Evolutionary conservation across 2,329 filamentous ascomycete genomes (phyloP).

Genomic region (Phaeomoniella chlamydospora): DNA sequence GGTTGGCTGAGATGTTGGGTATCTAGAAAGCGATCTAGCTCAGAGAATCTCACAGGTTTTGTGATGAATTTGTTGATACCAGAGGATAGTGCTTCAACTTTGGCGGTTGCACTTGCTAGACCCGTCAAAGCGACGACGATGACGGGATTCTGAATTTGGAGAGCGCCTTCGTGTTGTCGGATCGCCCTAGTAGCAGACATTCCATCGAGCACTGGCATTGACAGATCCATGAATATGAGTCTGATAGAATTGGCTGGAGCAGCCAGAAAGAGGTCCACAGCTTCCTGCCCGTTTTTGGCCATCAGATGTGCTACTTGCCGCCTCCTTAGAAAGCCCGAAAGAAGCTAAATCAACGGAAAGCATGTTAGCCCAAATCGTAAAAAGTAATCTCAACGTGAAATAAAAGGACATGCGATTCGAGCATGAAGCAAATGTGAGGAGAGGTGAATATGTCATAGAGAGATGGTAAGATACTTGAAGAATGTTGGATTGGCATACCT

Average conservation of each 20-base stretch:
- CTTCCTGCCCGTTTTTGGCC: not conserved
- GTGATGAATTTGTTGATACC: conserved; percentile 19
- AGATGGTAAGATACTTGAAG: not conserved
- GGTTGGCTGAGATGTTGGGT: too few species aligned
- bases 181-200: conserved; percentile 12
- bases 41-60: conserved; percentile 14
- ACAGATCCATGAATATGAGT: conserved; percentile 15
- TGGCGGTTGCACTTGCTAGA: conserved; percentile 14
- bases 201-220: conserved; percentile 22
- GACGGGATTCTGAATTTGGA: conserved; percentile 3
- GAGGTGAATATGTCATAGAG: not conserved
- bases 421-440: not conserved
- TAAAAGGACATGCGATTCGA: not conserved
- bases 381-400: conserved; percentile 1
- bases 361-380: not conserved
- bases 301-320: not conserved
- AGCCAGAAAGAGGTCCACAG: conserved; percentile 2
- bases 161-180: conserved; percentile 11
- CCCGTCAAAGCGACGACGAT: conserved; percentile 17
- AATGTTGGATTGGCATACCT: conserved; percentile 9
- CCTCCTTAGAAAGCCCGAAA: not conserved
- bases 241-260: conserved; percentile 1
- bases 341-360: not conserved
- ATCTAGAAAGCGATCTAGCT: too few species aligned
- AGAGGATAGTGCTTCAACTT: conserved; percentile 15